Evolutionary conservation across 2,329 filamentous ascomycete species (phyloP).

Genomic region (Colletotrichum salicis): DNA sequence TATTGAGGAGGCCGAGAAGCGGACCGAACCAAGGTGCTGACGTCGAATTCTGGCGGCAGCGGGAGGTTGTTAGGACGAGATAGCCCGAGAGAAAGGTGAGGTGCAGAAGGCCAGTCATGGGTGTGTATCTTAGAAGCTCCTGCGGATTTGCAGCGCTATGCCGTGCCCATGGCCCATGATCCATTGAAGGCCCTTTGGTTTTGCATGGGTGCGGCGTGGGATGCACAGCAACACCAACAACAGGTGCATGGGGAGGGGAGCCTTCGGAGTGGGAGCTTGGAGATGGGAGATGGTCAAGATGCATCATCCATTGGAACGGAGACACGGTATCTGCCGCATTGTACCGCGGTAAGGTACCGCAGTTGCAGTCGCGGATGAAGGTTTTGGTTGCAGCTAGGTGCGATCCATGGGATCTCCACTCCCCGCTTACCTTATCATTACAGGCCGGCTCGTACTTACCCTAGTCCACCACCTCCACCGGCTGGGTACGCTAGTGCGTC

Average conservation of each 20-base stretch:
- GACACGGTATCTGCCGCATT: slow-evolving; percentile 30
- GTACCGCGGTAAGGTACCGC: slow-evolving; percentile 30
- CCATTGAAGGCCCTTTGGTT: not conserved
- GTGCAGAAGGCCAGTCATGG: not conserved
- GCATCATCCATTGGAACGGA: slow-evolving; percentile 18
- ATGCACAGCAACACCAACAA: not conserved
- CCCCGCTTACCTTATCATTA: slow-evolving; percentile 36
- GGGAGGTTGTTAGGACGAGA: not conserved
- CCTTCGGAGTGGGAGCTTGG: not conserved
- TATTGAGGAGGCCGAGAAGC: not conserved
- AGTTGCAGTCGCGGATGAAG: slow-evolving; percentile 9
- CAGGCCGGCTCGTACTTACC: slow-evolving; percentile 18
- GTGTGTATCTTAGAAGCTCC: not conserved
- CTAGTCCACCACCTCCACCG: not conserved
- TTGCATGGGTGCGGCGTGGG: slow-evolving; percentile 14
- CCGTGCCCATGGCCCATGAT: slow-evolving; percentile 2
- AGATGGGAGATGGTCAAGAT: slow-evolving; percentile 1
- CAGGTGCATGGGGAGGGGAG: not conserved
- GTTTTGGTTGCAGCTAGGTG: not conserved
- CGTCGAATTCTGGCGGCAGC: not conserved
- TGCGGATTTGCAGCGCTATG: not conserved
- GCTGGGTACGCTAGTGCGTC: not conserved
- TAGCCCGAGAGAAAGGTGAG: not conserved
- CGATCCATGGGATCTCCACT: slow-evolving; percentile 5
- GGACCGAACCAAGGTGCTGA: not conserved